A percentile compares a stretch with the other conserved stretches of the same genome.
Evolutionary conservation across 1,284 basidiomycete species (phyloP).

Genomic region (Trametes sp.): DNA sequence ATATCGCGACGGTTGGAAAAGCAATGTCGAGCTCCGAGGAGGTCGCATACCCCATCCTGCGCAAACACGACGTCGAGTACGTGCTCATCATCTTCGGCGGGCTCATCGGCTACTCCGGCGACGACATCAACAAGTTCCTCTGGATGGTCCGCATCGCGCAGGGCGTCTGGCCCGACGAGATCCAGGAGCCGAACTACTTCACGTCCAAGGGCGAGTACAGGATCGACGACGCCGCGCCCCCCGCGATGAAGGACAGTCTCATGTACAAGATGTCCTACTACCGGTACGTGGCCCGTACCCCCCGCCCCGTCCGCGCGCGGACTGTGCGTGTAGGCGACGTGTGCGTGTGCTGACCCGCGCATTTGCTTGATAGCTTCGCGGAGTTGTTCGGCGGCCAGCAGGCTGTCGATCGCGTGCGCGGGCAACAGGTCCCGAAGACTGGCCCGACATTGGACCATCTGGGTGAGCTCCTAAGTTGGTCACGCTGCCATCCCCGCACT

Average conservation of each 20-base stretch:
- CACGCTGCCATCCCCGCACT: conserved; percentile 20
- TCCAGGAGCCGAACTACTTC: conserved; percentile 95
- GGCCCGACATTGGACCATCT: conserved; percentile 90
- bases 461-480: conserved; percentile 50
- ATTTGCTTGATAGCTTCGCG: conserved; percentile 68
- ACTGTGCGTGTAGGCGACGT: conserved; percentile 13
- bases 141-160: conserved; percentile 99
- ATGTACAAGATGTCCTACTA: conserved; percentile 99
- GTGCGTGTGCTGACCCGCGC: conserved; percentile 26
- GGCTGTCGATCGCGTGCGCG: conserved; percentile 83
- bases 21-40: conserved; percentile 97
- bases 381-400: conserved; percentile 85
- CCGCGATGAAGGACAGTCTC: conserved; percentile 94
- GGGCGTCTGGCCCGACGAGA: conserved; percentile 99
- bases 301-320: neutral
- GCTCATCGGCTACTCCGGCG: conserved; percentile 95
- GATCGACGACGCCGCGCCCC: conserved; percentile 87
- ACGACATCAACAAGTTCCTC: conserved; percentile 99
- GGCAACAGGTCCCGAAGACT: conserved; percentile 77
- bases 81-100: conserved; percentile 98
- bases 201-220: conserved; percentile 94
- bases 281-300: conserved; percentile 57
- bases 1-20: conserved; percentile 97
- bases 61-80: conserved; percentile 98
- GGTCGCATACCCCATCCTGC: conserved; percentile 94